Percentiles rank a stretch among this genome's conserved stretches.
Evolutionary conservation across 2,329 filamentous ascomycete species (phyloP).

Genomic region (Zymoseptoria ardabiliae): DNA sequence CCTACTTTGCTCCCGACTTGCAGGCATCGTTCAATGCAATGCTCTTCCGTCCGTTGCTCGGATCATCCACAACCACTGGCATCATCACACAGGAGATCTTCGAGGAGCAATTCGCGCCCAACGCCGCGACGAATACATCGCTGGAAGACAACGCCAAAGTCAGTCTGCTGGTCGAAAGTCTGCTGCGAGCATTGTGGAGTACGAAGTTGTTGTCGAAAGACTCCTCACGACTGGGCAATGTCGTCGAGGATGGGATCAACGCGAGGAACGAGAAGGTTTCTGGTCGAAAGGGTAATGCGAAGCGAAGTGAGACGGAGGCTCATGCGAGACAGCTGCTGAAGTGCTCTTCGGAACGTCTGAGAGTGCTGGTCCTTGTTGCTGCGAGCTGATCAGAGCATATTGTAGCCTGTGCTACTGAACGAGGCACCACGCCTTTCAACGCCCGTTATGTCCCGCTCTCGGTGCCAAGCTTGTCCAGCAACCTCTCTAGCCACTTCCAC

Average conservation of each 20-base stretch:
- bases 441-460: not conserved
- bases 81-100: slow-evolving; percentile 44
- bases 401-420: not conserved
- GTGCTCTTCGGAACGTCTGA: slow-evolving; percentile 26
- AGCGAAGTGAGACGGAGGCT: slow-evolving; percentile 29
- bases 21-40: slow-evolving; percentile 48
- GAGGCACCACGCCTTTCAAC: slow-evolving; percentile 1
- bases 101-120: slow-evolving; percentile 57
- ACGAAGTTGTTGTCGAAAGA: slow-evolving; percentile 15
- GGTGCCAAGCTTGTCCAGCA: slow-evolving; percentile 6
- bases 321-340: slow-evolving; percentile 30
- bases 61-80: slow-evolving; percentile 35
- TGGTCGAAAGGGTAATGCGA: slow-evolving; percentile 38
- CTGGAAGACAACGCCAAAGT: slow-evolving; percentile 66
- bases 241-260: slow-evolving; percentile 45
- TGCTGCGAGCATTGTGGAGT: slow-evolving; percentile 48
- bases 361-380: slow-evolving; percentile 7
- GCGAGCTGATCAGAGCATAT: not conserved
- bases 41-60: slow-evolving; percentile 45
- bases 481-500: not conserved
- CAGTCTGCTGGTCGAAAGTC: slow-evolving; percentile 58
- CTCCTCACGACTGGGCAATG: slow-evolving; percentile 26
- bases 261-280: slow-evolving; percentile 42
- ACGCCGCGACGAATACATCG: slow-evolving; percentile 54
- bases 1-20: slow-evolving; percentile 29